These are phyloP conservation scores for Dissophora ornata DNA, from an alignment of 192 early-diverging fungal genomes.

Conservation along the genomic window DNA sequence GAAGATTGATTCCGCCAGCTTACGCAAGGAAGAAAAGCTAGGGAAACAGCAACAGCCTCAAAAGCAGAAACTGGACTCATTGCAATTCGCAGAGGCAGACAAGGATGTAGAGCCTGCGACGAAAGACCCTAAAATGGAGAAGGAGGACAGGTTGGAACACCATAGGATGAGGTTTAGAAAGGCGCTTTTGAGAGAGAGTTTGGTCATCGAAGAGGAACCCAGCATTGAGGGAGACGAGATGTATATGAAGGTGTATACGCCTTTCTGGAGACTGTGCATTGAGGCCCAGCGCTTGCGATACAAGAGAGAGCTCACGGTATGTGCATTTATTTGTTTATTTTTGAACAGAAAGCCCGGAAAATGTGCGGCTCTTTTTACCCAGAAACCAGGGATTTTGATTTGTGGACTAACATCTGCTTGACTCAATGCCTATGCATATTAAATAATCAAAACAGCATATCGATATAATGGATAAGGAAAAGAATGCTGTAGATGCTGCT, in stretches of 20 bases:
- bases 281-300: constrained; percentile 50
- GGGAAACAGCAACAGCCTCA: constrained; percentile 5
- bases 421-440: no score
- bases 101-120: constrained; percentile 25
- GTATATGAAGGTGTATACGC: constrained; percentile 56
- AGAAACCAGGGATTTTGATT: no score
- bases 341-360: background rate
- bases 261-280: constrained; percentile 56
- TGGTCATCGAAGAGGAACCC: constrained; percentile 55
- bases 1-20: constrained; percentile 21
- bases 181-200: constrained; percentile 43
- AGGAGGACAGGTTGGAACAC: constrained; percentile 18
- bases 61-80: background rate
- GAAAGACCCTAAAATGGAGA: constrained; percentile 20
- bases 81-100: background rate
- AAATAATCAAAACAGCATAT: no score
- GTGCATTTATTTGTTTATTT: background rate
- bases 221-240: constrained; percentile 50
- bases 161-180: constrained; percentile 52
- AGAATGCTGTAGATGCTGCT: constrained; percentile 12
- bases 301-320: constrained; percentile 54
- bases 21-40: constrained; percentile 2
- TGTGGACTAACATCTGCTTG: no score
- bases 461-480: constrained; percentile 30
- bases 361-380: no score